phyloP scores from a whole-genome alignment of 1,284 basidiomycete species.

The Marasmius fiardii region DNA sequence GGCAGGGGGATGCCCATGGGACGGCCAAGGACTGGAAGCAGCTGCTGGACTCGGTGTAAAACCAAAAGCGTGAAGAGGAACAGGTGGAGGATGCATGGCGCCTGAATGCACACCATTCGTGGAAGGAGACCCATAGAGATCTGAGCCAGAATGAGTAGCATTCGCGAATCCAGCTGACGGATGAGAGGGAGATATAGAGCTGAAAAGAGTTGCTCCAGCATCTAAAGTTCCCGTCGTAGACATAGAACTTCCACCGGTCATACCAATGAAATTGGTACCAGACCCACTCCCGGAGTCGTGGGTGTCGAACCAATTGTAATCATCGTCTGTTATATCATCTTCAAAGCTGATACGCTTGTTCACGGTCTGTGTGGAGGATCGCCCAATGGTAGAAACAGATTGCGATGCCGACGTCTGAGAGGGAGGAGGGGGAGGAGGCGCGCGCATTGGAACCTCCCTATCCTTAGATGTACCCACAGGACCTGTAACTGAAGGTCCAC shows the following conservation, averaged over 20 bases:
- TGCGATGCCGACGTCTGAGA: background rate
- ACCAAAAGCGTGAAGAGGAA: background rate
- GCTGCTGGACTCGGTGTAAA: background rate
- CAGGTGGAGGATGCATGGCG: slow-evolving; percentile 1
- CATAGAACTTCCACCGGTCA: background rate
- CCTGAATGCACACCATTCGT: too few species aligned
- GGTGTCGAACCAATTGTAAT: slow-evolving; percentile 3
- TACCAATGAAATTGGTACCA: background rate
- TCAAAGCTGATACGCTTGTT: background rate
- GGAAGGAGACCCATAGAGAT: background rate
- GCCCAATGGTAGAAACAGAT: background rate
- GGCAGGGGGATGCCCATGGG: background rate
- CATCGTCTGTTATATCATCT: slow-evolving; percentile 1
- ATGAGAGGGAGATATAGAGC: background rate
- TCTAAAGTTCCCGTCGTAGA: background rate
- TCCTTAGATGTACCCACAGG: background rate
- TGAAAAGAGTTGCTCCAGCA: background rate
- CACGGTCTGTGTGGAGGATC: background rate
- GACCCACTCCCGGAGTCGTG: background rate
- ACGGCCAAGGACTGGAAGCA: background rate
- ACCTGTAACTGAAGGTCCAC: slow-evolving; percentile 15
- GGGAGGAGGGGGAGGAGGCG: background rate
- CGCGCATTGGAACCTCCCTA: background rate
- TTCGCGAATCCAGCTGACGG: background rate
- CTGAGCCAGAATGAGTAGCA: background rate